Conservation (phyloP, 2,329 filamentous ascomycete genomes). For the Penicillium corylophilum region DNA sequence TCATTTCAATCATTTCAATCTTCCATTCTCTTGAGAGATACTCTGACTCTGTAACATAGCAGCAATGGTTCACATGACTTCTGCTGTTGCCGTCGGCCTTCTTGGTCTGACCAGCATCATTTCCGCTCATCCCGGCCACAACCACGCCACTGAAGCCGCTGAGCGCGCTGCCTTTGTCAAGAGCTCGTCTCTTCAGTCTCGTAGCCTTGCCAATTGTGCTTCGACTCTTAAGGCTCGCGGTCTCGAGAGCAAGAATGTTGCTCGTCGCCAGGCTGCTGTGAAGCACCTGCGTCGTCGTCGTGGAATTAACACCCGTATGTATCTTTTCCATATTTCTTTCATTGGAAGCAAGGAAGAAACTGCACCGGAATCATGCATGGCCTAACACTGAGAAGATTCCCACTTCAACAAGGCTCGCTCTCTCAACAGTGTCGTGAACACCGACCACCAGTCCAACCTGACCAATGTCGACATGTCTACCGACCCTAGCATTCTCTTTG, state of each 20-base stretch:
- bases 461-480: slow-evolving; percentile 21
- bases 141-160: slow-evolving; percentile 49
- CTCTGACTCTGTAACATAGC: not conserved
- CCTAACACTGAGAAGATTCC: slow-evolving; percentile 5
- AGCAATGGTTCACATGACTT: slow-evolving; percentile 21
- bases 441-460: slow-evolving; percentile 41
- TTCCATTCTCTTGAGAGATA: not conserved
- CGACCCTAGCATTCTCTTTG: slow-evolving; percentile 29
- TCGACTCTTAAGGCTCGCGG: slow-evolving; percentile 50
- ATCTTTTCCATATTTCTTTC: not conserved
- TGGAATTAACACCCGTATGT: slow-evolving; percentile 30
- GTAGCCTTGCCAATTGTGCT: slow-evolving; percentile 50
- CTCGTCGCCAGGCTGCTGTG: slow-evolving; percentile 46
- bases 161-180: slow-evolving; percentile 51
- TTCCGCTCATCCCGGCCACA: slow-evolving; percentile 52
- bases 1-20: not conserved
- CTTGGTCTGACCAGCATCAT: slow-evolving; percentile 26
- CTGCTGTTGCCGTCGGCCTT: slow-evolving; percentile 24
- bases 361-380: not conserved
- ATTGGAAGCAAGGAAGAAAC: too few relatives aligned
- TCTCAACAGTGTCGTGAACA: slow-evolving; percentile 35
- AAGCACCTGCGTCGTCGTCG: slow-evolving; percentile 46
- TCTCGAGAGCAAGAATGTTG: slow-evolving; percentile 45
- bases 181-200: slow-evolving; percentile 37
- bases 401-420: slow-evolving; percentile 35